Evolutionary conservation across 1,284 basidiomycete genomes (phyloP), one percentile per base, ranked within the genome.

Genomic region (Cryptococcus sp.): DNA sequence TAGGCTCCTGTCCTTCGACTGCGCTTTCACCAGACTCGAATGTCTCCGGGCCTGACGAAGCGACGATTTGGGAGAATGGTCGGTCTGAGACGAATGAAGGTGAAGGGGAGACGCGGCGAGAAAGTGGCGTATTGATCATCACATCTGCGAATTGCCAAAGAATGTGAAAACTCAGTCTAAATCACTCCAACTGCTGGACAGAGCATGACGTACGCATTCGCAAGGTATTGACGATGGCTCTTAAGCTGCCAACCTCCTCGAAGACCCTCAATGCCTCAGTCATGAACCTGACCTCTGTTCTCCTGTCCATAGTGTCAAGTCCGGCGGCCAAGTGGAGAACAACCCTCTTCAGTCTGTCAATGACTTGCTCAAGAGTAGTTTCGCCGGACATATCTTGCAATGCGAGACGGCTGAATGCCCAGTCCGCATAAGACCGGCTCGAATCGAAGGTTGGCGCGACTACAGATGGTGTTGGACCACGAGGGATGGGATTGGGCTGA

Each of bases 231-330:
- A 92, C 82, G 52, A 84, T 86, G 20, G 85, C 87, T 55, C 88
- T 82, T 56, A 93, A 69, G 11, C 86, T 85, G 58, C 85, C 85
- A 26, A 91, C 81, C 70, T 93, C 90, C 65, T 92, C 90, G 52
- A 84, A 84, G 50, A 88, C 80, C 50, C 89, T 80, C 67, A 89
- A 79, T 45, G 81, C 83, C 74, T 91, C 89, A 54, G 89, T 87
- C 45, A 85, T 83, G 40, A 68, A 68, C 15, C 41, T 44, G 41
- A 71, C 66, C 61, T 73, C 67, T 48, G 63, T 67, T 6, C 69
- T 58, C 49, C 72, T 64, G 44, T 73, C 72, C 60, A 68, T 66
- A 1, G 63, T 61, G 50, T 75, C 70, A 41, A 73, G 46, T 1
- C 69, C 69, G 1, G 62, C 61, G 5, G 72, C 72, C 19, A 75